These are phyloP conservation scores for Phlebiopsis flavidoalba DNA, from an alignment of 768 basidiomycete species.

Conservation along the genomic window DNA sequence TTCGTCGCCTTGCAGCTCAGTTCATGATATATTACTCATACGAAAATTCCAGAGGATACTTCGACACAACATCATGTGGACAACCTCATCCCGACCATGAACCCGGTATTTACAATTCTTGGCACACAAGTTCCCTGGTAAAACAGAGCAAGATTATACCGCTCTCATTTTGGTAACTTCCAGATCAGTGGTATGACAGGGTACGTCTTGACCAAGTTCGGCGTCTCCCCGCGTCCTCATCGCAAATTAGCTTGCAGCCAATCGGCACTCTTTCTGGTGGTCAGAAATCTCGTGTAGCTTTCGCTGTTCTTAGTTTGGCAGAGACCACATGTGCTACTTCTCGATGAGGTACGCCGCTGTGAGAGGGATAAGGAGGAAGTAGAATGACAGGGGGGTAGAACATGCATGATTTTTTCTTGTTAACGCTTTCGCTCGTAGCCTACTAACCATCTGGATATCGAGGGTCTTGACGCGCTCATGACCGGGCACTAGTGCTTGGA, in stretches of 20 bases:
- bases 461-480: conserved; percentile 96
- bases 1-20: conserved; percentile 30
- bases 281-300: conserved; percentile 94
- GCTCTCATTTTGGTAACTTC: conserved; percentile 92
- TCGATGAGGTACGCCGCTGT: conserved; percentile 98
- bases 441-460: conserved; percentile 1
- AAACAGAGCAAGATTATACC: conserved; percentile 95
- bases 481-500: conserved; percentile 69
- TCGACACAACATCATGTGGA: conserved; percentile 97
- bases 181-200: conserved; percentile 96
- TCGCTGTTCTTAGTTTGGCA: conserved; percentile 82
- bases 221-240: not conserved
- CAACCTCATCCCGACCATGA: conserved; percentile 74
- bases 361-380: too few relatives aligned
- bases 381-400: too few relatives aligned
- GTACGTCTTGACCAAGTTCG: conserved; percentile 30
- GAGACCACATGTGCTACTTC: conserved; percentile 84
- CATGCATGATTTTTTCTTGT: conserved; percentile 31
- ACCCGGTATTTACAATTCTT: conserved; percentile 95
- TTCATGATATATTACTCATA: not conserved
- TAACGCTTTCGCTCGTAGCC: not conserved
- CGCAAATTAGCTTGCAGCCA: conserved; percentile 56
- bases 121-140: conserved; percentile 87
- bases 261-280: conserved; percentile 94
- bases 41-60: conserved; percentile 60